phyloP scores from a whole-genome alignment of 2,329 filamentous ascomycete genomes.

The Cordyceps cateniannulata region DNA sequence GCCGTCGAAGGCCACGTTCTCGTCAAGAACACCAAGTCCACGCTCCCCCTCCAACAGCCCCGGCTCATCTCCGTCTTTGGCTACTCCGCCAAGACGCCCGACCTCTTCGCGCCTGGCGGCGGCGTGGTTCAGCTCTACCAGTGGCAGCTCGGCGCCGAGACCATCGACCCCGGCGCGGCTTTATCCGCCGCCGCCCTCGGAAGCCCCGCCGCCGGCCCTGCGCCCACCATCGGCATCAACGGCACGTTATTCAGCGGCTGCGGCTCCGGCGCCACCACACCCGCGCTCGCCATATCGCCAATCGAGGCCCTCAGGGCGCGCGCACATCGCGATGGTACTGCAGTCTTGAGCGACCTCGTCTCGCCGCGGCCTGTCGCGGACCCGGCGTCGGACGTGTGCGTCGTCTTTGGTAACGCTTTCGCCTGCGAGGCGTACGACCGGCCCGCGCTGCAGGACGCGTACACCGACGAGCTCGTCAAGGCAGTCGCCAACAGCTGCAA shows the following conservation, averaged over 20 bases:
- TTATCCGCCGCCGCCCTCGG: constrained; percentile 20
- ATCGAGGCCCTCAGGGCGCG: constrained; percentile 48
- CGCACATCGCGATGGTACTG: constrained; percentile 48
- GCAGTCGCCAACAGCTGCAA: constrained; percentile 52
- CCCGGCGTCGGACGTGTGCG: constrained; percentile 53
- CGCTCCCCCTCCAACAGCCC: constrained; percentile 47
- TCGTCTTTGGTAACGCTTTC: constrained; percentile 62
- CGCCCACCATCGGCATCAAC: constrained; percentile 39
- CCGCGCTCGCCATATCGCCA: constrained; percentile 43
- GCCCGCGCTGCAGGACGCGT: constrained; percentile 57
- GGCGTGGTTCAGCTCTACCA: constrained; percentile 26
- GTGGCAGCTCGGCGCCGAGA: constrained; percentile 33
- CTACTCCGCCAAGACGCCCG: constrained; percentile 48
- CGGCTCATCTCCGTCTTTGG: constrained; percentile 53
- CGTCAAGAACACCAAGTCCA: constrained; percentile 52
- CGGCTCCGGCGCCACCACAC: constrained; percentile 42
- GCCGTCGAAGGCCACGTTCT: constrained; percentile 59
- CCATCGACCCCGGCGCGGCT: constrained; percentile 28
- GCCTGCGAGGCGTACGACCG: constrained; percentile 67
- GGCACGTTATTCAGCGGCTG: constrained; percentile 34
- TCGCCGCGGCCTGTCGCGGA: constrained; percentile 42
- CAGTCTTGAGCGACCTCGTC: constrained; percentile 53
- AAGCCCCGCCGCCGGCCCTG: background rate
- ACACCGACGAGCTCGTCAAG: constrained; percentile 50
- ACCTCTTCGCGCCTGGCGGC: constrained; percentile 32